Evolutionary conservation across 148 eudicot genomes (phyloP).

Genomic region (Rhododendron simsii): DNA sequence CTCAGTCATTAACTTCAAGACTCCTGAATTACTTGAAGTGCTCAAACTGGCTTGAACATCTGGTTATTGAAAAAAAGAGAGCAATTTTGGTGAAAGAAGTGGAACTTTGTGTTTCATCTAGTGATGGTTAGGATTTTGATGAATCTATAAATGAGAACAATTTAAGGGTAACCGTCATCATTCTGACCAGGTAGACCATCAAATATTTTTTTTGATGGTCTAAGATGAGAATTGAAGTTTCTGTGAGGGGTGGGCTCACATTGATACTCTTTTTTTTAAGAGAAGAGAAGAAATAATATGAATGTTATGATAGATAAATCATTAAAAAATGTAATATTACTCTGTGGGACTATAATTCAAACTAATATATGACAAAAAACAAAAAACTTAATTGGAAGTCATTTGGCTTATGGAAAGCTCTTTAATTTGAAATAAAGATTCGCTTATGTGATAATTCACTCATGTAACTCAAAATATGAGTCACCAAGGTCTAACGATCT

Average conservation of each 20-base stretch:
- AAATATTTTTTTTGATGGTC: background rate
- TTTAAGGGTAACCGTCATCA: background rate
- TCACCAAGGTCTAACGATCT: background rate
- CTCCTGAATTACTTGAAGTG: too few species aligned
- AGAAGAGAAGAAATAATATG: too few species aligned
- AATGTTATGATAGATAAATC: too few species aligned
- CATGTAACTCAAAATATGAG: background rate
- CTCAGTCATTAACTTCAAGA: too few species aligned
- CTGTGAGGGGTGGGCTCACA: background rate
- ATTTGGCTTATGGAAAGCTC: background rate
- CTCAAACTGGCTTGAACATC: rapidly evolving
- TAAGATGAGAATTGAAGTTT: background rate
- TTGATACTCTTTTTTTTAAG: background rate
- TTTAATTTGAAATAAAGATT: background rate
- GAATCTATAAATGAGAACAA: background rate
- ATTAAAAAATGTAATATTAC: too few species aligned
- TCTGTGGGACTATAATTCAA: too few species aligned
- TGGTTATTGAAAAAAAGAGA: too few species aligned
- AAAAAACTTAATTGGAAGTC: background rate
- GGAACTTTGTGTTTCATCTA: background rate
- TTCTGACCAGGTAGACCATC: too few species aligned
- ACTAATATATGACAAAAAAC: background rate
- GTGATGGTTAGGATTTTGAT: background rate
- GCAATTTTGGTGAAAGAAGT: too few species aligned
- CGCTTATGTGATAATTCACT: background rate